These are phyloP conservation scores for Lactifluus subvellereus DNA, from an alignment of 768 basidiomycete genomes.

Conservation along the genomic window DNA sequence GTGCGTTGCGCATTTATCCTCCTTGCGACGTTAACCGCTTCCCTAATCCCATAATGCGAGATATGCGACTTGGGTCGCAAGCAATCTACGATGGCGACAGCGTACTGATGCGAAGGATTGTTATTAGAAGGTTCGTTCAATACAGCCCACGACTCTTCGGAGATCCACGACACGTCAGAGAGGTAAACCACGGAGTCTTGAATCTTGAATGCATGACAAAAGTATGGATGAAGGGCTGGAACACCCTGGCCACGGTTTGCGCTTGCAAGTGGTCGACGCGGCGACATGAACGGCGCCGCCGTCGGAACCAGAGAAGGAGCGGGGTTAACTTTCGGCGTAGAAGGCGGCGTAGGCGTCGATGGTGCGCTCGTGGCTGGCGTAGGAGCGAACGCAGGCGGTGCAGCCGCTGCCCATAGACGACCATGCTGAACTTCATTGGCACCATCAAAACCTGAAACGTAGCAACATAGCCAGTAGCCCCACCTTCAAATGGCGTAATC, in stretches of 20 bases:
- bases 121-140: constrained; percentile 32
- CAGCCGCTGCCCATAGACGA: constrained; percentile 46
- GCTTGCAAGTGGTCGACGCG: constrained; percentile 6
- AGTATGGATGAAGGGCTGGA: constrained; percentile 47
- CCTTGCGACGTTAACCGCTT: constrained; percentile 52
- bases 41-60: constrained; percentile 75
- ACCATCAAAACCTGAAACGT: not conserved
- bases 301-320: not conserved
- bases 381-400: constrained; percentile 37
- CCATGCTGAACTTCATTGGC: constrained; percentile 57
- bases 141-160: constrained; percentile 60
- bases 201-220: constrained; percentile 66
- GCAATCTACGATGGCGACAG: constrained; percentile 73
- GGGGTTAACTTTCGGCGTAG: constrained; percentile 20
- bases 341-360: constrained; percentile 29
- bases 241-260: constrained; percentile 4
- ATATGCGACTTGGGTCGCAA: constrained; percentile 57
- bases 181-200: constrained; percentile 67
- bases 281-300: not conserved
- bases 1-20: constrained; percentile 54
- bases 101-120: constrained; percentile 31
- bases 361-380: constrained; percentile 36
- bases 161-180: constrained; percentile 78
- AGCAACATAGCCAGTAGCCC: constrained; percentile 21
- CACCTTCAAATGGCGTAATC: constrained; percentile 64